A percentile compares a stretch with the other conserved stretches of the same genome.
Conservation (phyloP, 1,284 basidiomycete genomes). For the Phellopilus nigrolimitatus region DNA sequence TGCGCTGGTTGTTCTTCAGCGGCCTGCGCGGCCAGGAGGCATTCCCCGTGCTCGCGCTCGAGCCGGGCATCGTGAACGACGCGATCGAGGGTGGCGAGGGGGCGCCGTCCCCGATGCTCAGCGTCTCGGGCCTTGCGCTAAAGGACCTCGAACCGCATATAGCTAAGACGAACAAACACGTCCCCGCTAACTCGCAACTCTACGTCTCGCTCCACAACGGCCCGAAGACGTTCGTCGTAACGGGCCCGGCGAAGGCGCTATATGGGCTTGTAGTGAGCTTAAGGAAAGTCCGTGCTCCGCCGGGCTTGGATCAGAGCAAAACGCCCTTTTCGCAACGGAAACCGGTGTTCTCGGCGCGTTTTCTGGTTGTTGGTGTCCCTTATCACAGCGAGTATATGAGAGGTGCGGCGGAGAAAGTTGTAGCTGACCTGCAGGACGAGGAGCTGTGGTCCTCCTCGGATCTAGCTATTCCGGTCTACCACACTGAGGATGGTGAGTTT, state of each 20-base stretch:
- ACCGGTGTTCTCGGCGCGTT: slow-evolving; percentile 88
- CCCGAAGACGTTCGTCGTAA: slow-evolving; percentile 87
- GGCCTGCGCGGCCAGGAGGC: slow-evolving; percentile 91
- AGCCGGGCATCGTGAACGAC: slow-evolving; percentile 85
- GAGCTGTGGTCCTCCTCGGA: slow-evolving; percentile 79
- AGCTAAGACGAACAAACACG: slow-evolving; percentile 82
- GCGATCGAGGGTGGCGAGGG: slow-evolving; percentile 92
- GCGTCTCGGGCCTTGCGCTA: slow-evolving; percentile 79
- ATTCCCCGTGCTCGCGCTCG: slow-evolving; percentile 91
- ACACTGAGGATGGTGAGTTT: slow-evolving; percentile 84
- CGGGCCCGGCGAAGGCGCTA: slow-evolving; percentile 87
- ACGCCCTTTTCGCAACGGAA: slow-evolving; percentile 92
- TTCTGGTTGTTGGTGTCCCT: slow-evolving; percentile 91
- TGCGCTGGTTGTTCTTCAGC: slow-evolving; percentile 91
- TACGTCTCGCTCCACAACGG: slow-evolving; percentile 91
- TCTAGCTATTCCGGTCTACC: slow-evolving; percentile 81
- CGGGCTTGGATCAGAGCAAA: slow-evolving; percentile 91
- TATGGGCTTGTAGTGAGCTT: slow-evolving; percentile 91
- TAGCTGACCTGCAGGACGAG: slow-evolving; percentile 72
- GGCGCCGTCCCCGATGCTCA: slow-evolving; percentile 89
- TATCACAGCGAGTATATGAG: slow-evolving; percentile 89
- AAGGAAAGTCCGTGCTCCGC: slow-evolving; percentile 84
- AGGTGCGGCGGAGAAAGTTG: slow-evolving; percentile 73
- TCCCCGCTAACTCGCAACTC: slow-evolving; percentile 75
- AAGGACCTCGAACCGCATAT: slow-evolving; percentile 82